Evolutionary conservation across 2,329 filamentous ascomycete genomes (phyloP).

Genomic region (Talaromyces sp.): DNA sequence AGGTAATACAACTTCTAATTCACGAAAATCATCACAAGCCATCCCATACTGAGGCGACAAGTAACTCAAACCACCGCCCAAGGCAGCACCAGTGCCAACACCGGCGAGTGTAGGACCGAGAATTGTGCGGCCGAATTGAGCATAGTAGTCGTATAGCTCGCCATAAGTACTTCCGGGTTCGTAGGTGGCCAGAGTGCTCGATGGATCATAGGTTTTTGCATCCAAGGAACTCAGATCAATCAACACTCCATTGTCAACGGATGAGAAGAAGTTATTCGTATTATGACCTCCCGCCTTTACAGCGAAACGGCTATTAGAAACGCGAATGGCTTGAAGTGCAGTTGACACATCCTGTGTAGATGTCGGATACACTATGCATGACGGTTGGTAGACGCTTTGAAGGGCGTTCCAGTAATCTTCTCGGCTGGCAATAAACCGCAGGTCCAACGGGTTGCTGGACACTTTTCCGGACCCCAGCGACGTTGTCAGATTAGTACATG

Average conservation of each 20-base stretch:
- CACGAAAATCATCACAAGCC: constrained; percentile 13
- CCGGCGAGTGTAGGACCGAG: constrained; percentile 13
- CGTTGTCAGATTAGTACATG: constrained; percentile 10
- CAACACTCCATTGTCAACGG: constrained; percentile 19
- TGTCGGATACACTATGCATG: constrained; percentile 27
- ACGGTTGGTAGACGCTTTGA: constrained; percentile 26
- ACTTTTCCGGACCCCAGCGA: constrained; percentile 19
- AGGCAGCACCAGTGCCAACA: constrained; percentile 15
- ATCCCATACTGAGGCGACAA: constrained; percentile 14
- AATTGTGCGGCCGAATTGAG: constrained; percentile 6
- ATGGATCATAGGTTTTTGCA: constrained; percentile 3
- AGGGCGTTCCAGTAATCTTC: constrained; percentile 28
- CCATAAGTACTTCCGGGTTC: constrained; percentile 13
- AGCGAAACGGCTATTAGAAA: constrained; percentile 26
- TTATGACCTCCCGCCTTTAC: constrained; percentile 31
- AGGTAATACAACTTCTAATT: constrained; percentile 9
- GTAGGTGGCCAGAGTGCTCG: constrained; percentile 1
- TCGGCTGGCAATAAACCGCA: constrained; percentile 22
- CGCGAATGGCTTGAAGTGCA: constrained; percentile 25
- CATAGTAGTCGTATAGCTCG: constrained; percentile 15
- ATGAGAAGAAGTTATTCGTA: constrained; percentile 29
- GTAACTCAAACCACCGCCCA: constrained; percentile 15
- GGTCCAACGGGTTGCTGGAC: constrained; percentile 19
- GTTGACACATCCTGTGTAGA: constrained; percentile 29
- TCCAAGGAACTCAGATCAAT: constrained; percentile 13